Evolutionary conservation across 2,329 filamentous ascomycete species (phyloP).

Genomic region (Colletotrichum kahawae): DNA sequence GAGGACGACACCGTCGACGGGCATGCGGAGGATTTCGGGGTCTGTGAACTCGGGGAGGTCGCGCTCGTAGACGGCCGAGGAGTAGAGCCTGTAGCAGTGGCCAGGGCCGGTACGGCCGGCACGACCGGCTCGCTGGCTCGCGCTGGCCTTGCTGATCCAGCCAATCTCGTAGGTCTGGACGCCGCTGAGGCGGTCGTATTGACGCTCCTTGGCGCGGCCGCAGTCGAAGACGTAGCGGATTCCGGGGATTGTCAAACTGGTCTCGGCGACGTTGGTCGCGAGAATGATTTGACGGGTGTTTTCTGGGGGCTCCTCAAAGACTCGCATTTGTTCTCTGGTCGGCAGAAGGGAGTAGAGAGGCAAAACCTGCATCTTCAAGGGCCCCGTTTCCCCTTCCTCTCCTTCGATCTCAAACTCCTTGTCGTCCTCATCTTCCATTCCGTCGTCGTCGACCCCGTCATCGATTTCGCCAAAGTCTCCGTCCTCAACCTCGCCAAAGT

Average conservation of each 20-base stretch:
- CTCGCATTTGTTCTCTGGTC: slow-evolving; percentile 86
- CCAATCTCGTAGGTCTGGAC: slow-evolving; percentile 95
- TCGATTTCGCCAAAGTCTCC: slow-evolving; percentile 65
- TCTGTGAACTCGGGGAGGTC: slow-evolving; percentile 87
- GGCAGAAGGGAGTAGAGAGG: slow-evolving; percentile 93
- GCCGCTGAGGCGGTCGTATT: slow-evolving; percentile 84
- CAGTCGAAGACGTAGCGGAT: slow-evolving; percentile 96
- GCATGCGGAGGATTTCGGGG: slow-evolving; percentile 88
- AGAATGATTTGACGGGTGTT: slow-evolving; percentile 85
- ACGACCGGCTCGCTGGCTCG: slow-evolving; percentile 88
- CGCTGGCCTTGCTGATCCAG: slow-evolving; percentile 98
- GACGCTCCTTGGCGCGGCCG: slow-evolving; percentile 89
- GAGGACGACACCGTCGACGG: slow-evolving; percentile 89
- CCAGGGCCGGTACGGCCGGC: slow-evolving; percentile 94
- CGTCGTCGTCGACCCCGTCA: slow-evolving; percentile 61
- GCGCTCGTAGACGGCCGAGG: slow-evolving; percentile 89
- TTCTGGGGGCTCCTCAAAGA: slow-evolving; percentile 86
- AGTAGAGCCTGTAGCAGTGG: slow-evolving; percentile 94
- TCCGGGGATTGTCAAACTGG: slow-evolving; percentile 93
- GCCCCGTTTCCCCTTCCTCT: slow-evolving; percentile 62
- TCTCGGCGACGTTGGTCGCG: slow-evolving; percentile 96
- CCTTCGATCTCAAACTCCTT: slow-evolving; percentile 74
- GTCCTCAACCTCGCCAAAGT: slow-evolving; percentile 76
- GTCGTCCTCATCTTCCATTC: slow-evolving; percentile 57
- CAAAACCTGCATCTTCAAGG: slow-evolving; percentile 81